Evolutionary conservation across 2,329 filamentous ascomycete species (phyloP), one percentile per base, ranked within the genome.

Genomic region (Apiospora saccharicola): DNA sequence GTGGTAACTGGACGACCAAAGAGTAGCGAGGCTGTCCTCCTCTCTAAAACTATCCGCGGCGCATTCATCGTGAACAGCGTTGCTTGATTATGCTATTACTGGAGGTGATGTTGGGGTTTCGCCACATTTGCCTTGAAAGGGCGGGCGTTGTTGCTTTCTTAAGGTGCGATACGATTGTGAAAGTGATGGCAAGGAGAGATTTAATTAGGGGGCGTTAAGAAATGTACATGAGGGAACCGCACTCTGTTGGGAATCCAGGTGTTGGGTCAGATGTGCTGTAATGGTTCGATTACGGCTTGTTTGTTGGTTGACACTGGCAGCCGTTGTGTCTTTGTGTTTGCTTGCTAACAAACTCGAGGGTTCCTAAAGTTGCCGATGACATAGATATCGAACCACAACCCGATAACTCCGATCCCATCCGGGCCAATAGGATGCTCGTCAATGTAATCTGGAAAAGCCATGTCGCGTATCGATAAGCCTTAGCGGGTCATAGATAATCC

Each of bases 31-130:
- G 77, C 71, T 12, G 79, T 75, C 71, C 79, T 77, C 75, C 82
- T 77, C 74, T 81, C 78, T 24, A 81, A 77, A 37, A 80, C 76
- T 67, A 83, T 74, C 46, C 78, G 78, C 4, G 83, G 79, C 64
- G 81, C 79, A 77, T 82, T 88, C 87, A 89, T 89, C 46, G 57
- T 78, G 57, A 41, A 13, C 8, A 34, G 19, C 53, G n/a, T 53
- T 43, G 46, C 12, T 19, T 14, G 44, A 4, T 16, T 69, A 26
- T 37, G 44, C 10, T 41, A 64, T 41, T 37, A 41, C 57, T 64
- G 57, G 30, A n/a, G 30, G 4, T n/a, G 57, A 5, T 24, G 57
- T n/a, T n/a, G 57, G n/a, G 57, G 12, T n/a, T 64, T 64, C 41
- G 57, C 57, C 57, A 64, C 57, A 24, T 64, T 64, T n/a, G 57